Percentiles rank a stretch among this genome's conserved stretches.
Evolutionary conservation across 306 rosid genomes (phyloP).

Genomic region (Cucumis hystrix): DNA sequence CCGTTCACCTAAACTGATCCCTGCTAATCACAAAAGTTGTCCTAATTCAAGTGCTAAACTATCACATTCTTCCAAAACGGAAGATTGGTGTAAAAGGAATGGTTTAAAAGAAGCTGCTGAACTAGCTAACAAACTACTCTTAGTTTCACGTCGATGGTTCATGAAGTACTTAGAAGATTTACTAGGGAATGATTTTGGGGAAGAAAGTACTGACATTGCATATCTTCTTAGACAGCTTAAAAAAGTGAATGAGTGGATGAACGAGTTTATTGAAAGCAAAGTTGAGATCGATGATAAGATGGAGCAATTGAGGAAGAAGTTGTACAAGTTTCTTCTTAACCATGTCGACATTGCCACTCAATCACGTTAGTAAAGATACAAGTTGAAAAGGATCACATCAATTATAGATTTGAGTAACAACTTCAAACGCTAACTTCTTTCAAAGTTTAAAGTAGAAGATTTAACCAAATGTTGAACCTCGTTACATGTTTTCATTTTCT

Average conservation of each 20-base stretch:
- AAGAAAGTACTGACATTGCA: slow-evolving; percentile 18
- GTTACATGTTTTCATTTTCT: neutral
- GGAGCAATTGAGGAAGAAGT: slow-evolving; percentile 33
- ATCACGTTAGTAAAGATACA: neutral
- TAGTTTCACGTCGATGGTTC: slow-evolving; percentile 57
- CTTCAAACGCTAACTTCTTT: neutral
- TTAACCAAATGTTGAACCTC: neutral
- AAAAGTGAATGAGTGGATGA: slow-evolving; percentile 55
- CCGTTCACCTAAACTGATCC: slow-evolving; percentile 18
- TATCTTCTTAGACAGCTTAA: slow-evolving; percentile 52
- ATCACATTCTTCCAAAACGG: slow-evolving; percentile 15
- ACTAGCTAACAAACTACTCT: slow-evolving; percentile 33
- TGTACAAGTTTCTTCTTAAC: slow-evolving; percentile 38
- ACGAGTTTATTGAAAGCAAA: slow-evolving; percentile 19
- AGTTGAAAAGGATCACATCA: neutral
- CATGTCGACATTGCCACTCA: slow-evolving; percentile 8
- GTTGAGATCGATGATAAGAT: slow-evolving; percentile 26
- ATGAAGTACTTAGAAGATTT: slow-evolving; percentile 50
- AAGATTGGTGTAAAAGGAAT: slow-evolving; percentile 19
- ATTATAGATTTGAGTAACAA: neutral
- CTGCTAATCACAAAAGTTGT: neutral
- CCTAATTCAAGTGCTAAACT: slow-evolving; percentile 3
- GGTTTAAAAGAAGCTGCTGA: slow-evolving; percentile 25
- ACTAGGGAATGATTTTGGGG: slow-evolving; percentile 21
- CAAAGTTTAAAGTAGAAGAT: neutral